Evolutionary conservation across 805 yeast species (phyloP).

Genomic region (Candida nemodendra): DNA sequence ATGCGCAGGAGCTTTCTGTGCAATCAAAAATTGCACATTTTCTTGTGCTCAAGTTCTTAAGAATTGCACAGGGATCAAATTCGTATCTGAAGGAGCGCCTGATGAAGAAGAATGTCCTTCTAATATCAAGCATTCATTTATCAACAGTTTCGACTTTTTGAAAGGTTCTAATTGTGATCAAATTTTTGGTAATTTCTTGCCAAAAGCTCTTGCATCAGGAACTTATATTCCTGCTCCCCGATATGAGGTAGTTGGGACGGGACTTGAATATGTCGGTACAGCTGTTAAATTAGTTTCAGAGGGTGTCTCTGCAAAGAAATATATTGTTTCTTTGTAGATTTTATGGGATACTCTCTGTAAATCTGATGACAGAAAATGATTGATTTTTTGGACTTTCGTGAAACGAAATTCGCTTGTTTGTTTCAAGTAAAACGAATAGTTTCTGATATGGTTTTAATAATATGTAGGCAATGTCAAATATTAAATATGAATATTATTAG

Average conservation of each 20-base stretch:
- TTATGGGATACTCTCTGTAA: too few species aligned
- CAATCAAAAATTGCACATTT: conserved; percentile 26
- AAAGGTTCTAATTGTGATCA: conserved; percentile 74
- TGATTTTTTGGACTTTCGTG: too few species aligned
- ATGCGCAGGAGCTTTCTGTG: conserved; percentile 9
- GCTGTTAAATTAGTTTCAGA: neutral
- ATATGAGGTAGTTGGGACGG: conserved; percentile 68
- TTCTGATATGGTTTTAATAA: too few species aligned
- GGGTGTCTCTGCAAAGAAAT: neutral
- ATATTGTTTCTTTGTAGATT: too few species aligned
- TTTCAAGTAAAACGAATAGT: too few species aligned
- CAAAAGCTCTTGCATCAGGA: conserved; percentile 73
- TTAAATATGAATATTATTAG: too few species aligned
- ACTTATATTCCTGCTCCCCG: conserved; percentile 65
- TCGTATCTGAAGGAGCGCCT: neutral
- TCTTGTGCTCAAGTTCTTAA: neutral
- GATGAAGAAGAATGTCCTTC: neutral
- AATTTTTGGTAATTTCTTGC: conserved; percentile 65
- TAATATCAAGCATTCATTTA: too few species aligned
- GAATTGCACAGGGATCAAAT: neutral
- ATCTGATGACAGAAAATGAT: too few species aligned
- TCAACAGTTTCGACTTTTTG: conserved; percentile 72
- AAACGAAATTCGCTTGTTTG: too few species aligned
- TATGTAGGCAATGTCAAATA: too few species aligned
- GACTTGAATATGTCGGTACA: conserved; percentile 62